phyloP scores from a whole-genome alignment of 176 grass and related monocot species.

The Oryza longistaminata region DNA sequence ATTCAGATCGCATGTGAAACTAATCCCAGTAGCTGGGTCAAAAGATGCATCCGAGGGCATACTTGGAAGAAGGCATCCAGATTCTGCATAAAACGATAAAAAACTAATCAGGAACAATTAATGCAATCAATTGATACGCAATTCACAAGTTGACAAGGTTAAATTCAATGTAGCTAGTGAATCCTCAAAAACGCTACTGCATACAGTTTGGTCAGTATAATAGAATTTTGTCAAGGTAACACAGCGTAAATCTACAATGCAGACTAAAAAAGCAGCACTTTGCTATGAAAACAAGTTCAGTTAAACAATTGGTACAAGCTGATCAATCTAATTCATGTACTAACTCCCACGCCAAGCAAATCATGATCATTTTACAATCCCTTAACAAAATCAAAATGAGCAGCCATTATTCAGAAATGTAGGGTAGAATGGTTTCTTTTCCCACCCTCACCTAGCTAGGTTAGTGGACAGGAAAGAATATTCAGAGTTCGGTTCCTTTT shows the following conservation, averaged over 20 bases:
- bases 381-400: neutral
- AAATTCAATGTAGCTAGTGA: conserved; percentile 11
- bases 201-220: neutral
- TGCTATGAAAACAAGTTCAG: neutral
- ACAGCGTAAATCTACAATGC: conserved; percentile 24
- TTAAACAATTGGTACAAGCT: neutral
- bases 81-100: conserved; percentile 53
- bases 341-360: conserved; percentile 16
- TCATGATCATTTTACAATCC: neutral
- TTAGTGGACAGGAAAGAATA: neutral
- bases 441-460: neutral
- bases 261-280: neutral
- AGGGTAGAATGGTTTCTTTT: neutral
- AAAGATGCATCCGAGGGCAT: conserved; percentile 94
- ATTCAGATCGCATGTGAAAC: conserved; percentile 99
- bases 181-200: neutral
- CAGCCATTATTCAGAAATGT: neutral
- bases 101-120: conserved; percentile 28
- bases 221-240: conserved; percentile 17
- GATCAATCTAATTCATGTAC: neutral
- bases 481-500: neutral
- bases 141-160: neutral
- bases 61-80: conserved; percentile 96
- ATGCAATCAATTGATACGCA: neutral
- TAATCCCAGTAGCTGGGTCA: conserved; percentile 73